phyloP scores from a whole-genome alignment of 2,329 filamentous ascomycete genomes.

The Colletotrichum caudatum region DNA sequence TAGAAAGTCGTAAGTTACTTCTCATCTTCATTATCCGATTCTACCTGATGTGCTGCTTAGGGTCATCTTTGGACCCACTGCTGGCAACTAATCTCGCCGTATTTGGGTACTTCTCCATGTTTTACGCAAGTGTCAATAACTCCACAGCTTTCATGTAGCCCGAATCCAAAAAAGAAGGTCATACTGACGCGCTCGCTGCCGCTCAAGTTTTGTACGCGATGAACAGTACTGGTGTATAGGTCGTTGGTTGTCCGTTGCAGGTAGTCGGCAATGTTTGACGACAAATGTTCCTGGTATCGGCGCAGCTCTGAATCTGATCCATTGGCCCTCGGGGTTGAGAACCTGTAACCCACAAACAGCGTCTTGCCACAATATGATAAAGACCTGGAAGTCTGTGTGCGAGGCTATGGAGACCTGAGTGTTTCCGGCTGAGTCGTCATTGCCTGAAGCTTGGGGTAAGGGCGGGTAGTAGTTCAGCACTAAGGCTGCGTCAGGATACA shows the following conservation, averaged over 20 bases:
- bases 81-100: conserved; percentile 54
- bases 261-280: conserved; percentile 66
- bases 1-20: background rate
- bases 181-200: conserved; percentile 57
- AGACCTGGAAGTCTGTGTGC: conserved; percentile 66
- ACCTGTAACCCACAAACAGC: conserved; percentile 58
- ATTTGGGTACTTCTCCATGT: conserved; percentile 51
- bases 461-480: conserved; percentile 57
- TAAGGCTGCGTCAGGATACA: conserved; percentile 60
- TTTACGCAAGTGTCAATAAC: conserved; percentile 54
- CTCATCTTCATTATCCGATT: conserved; percentile 25
- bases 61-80: conserved; percentile 55
- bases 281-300: conserved; percentile 59
- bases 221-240: conserved; percentile 61
- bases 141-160: conserved; percentile 55
- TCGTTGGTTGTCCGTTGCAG: conserved; percentile 65
- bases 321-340: conserved; percentile 53
- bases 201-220: conserved; percentile 58
- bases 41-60: conserved; percentile 50
- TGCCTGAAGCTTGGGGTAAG: background rate
- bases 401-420: conserved; percentile 58
- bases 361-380: conserved; percentile 62
- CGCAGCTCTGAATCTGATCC: conserved; percentile 56
- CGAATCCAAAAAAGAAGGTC: conserved; percentile 61
- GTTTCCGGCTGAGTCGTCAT: conserved; percentile 12